Evolutionary conservation across 1,284 basidiomycete genomes (phyloP), one percentile per base, ranked within the genome.

Genomic region (Athelia psychrophila): DNA sequence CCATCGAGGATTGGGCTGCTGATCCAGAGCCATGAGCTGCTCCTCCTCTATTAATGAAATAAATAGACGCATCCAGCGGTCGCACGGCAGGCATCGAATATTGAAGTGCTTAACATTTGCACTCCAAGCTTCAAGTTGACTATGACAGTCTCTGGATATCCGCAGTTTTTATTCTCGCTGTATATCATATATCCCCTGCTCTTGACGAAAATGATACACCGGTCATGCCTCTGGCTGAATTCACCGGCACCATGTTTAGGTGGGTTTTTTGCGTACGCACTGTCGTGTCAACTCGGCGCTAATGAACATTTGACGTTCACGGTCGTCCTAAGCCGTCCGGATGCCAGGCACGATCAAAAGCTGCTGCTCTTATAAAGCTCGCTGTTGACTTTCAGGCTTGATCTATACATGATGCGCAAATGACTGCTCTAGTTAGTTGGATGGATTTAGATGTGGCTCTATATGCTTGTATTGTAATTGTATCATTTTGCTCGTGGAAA

Each of bases 241-340:
- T 13, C 20, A 44, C 42, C 12, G 12, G 12, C 10, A 22, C 12
- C 15, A 13, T 22, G 15, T 15, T 44, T 20, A 22, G 13, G 42
- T 44, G 42, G 20, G 42, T 44, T 20, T 35, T n/a, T 12, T 35
- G 33, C 10, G 33, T n/a, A n/a, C n/a, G n/a, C n/a, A n/a, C n/a
- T n/a, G n/a, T n/a, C n/a, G n/a, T 35, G 33, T 35, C n/a, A 35
- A 12, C 12, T 35, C n/a, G 33, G 10, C 33, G 12, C 33, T 35
- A n/a, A n/a, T n/a, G 10, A 35, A 35, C 33, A n/a, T n/a, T 35
- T 35, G 33, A n/a, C 12, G 33, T n/a, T 35, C 12, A n/a, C 10
- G 64, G 62, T 24, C 60, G 63, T 38, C 61, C 64, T 2, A 58
- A 51, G 10, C 60, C 63, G 15, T 66, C 65, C 53, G 36, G 52